These are phyloP conservation scores for Leccinum variicolor DNA, from an alignment of 768 basidiomycete genomes.

Conservation along the genomic window DNA sequence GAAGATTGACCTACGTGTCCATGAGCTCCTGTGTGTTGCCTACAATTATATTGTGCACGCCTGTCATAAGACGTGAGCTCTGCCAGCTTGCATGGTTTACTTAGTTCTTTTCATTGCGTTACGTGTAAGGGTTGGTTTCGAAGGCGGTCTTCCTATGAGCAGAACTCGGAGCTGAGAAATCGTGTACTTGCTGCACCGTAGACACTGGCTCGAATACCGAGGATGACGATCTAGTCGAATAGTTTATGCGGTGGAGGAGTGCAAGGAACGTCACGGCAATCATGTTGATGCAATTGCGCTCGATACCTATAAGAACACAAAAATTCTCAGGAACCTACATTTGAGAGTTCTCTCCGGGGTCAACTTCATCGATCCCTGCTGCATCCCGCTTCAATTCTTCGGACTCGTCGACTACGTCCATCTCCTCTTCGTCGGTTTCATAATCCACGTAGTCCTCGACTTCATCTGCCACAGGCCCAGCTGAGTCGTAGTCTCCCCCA, in stretches of 20 bases:
- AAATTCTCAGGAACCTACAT: not conserved
- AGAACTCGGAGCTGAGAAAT: not conserved
- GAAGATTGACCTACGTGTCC: not conserved
- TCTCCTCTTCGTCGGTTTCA: conserved; percentile 41
- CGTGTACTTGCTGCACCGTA: not conserved
- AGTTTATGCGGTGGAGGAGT: not conserved
- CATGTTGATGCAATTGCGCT: not conserved
- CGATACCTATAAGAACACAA: not conserved
- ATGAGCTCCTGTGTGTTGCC: not conserved
- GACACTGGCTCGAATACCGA: not conserved
- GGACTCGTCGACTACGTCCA: conserved; percentile 44
- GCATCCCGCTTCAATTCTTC: conserved; percentile 41
- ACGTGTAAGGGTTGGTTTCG: not conserved
- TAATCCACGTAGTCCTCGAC: conserved; percentile 23
- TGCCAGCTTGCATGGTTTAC: not conserved
- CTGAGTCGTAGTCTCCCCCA: conserved; percentile 23
- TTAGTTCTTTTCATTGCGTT: not conserved
- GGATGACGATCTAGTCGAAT: too few relatives aligned
- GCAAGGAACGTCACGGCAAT: not conserved
- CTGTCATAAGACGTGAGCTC: not conserved
- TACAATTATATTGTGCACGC: not conserved
- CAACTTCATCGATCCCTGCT: conserved; percentile 33
- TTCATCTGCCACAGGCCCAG: conserved; percentile 22
- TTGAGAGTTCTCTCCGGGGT: conserved; percentile 10
- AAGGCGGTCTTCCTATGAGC: not conserved